Evolutionary conservation across 2,329 filamentous ascomycete species (phyloP).

Genomic region (Colletotrichum chrysophilum): DNA sequence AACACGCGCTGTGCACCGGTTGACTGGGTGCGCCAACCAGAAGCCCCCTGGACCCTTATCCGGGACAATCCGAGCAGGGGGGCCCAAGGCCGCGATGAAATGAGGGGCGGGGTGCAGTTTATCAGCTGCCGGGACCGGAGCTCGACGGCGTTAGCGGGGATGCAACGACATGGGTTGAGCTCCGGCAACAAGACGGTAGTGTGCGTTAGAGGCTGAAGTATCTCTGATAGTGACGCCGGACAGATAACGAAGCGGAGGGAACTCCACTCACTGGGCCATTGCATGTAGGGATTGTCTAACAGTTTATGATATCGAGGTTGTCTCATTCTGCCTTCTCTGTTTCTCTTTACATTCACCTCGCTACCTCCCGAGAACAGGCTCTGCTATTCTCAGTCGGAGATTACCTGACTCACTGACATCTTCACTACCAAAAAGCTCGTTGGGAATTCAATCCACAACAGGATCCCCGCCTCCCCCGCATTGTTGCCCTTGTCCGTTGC

Average conservation of each 20-base stretch:
- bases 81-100: not conserved
- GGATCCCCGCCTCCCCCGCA: not conserved
- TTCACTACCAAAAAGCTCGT: not conserved
- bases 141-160: not conserved
- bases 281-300: not conserved
- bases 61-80: conserved; percentile 5
- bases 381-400: not conserved
- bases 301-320: not conserved
- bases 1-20: not conserved
- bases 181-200: not conserved
- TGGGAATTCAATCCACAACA: not conserved
- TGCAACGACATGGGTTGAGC: not conserved
- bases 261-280: not conserved
- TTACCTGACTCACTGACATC: not conserved
- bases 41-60: not conserved
- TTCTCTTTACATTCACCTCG: not conserved
- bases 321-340: not conserved
- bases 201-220: not conserved
- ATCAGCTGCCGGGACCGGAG: conserved; percentile 5
- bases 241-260: not conserved
- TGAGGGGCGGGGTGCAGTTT: not conserved
- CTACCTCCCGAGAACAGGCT: not conserved
- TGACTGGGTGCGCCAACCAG: not conserved
- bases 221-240: not conserved
- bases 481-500: not conserved